Base-by-base conservation (phyloP, 2,329 filamentous ascomycete species). In the Rutstroemia sp. region DNA sequence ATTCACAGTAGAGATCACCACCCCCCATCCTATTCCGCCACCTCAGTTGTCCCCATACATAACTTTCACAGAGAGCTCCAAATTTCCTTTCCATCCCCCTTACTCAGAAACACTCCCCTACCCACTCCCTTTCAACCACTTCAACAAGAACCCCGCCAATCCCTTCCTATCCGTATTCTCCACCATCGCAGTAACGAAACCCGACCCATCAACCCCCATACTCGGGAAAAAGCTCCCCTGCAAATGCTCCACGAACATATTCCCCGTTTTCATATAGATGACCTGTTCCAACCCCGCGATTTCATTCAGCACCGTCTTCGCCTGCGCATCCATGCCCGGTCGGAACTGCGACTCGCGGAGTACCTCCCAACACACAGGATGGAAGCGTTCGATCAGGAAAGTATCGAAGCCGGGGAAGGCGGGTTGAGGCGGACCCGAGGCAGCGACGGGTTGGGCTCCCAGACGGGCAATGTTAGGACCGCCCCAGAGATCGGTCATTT, bases 341-440 rank as follows among this genome's bases (percentile, higher is more conserved):
- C 87, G 87, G 78, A 97, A 96, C 19, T 80, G 80, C 5, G 87
- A 78, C 46, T 92, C 87, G 40, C 83, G 83, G 38, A 95, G 83
- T 6, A 97, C 84, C 42, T 89, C 87, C 94, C 94, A 99, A 70
- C 88, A 92, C 7, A 95, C 79, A 0, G 88, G 82, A 57, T 95
- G 92, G 74, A 99, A 96, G 21, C 88, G 83, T 45, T 88, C 83
- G 57, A 97, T 88, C 72, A 96, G 87, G 73, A 96, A 97, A 56
- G 82, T 81, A 64, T 96, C 91, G 69, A 99, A 99, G 6, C 94
- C 92, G 2, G 92, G 89, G 27, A 99, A 84, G 17, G 73, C 73
- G 10, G 83, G 83, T 10, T 73, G 70, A 4, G 82, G 75, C 1
- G 77, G 76, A 4, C 76, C 73, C 10, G 75, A 76, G 0, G 81